Conservation (phyloP, 108 stramenopile species). For the Cyclotella atomus region DNA sequence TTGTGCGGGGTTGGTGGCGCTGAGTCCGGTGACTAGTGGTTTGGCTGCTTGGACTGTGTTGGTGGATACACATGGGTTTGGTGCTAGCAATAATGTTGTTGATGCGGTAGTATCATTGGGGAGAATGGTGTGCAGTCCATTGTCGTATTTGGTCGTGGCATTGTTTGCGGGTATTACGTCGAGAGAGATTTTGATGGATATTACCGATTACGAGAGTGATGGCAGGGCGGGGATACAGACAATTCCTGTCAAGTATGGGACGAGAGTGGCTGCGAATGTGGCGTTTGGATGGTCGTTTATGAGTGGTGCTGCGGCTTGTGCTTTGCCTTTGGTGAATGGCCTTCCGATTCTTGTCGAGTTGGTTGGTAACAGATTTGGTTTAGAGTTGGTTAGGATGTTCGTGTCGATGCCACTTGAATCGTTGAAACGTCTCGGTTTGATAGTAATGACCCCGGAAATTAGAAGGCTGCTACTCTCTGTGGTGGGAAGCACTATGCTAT, state of each 20-base stretch:
- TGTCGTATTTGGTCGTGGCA: conserved; percentile 28
- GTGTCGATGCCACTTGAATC: background rate
- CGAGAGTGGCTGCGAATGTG: conserved; percentile 46
- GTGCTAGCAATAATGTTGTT: too few relatives aligned
- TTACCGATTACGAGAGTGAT: conserved; percentile 66
- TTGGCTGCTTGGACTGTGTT: conserved; percentile 43
- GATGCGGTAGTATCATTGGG: conserved; percentile 10
- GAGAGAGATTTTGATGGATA: conserved; percentile 83
- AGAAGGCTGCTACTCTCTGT: conserved; percentile 40
- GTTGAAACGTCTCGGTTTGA: background rate
- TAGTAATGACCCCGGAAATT: background rate
- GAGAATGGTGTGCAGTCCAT: conserved; percentile 17
- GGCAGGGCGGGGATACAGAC: conserved; percentile 53
- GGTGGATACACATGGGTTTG: background rate
- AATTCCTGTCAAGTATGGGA: conserved; percentile 70
- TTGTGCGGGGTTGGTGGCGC: conserved; percentile 69
- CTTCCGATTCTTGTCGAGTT: too few relatives aligned
- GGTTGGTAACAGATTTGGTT: background rate
- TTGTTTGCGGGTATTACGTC: conserved; percentile 54
- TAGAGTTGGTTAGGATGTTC: background rate
- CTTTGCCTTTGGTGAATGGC: conserved; percentile 11
- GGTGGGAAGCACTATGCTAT: conserved; percentile 34
- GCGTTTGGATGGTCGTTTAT: conserved; percentile 34
- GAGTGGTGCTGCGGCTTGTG: conserved; percentile 20
- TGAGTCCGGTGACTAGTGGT: conserved; percentile 68